Base-by-base conservation (phyloP, 106 monocot species). In the Apostasia ramifera region DNA sequence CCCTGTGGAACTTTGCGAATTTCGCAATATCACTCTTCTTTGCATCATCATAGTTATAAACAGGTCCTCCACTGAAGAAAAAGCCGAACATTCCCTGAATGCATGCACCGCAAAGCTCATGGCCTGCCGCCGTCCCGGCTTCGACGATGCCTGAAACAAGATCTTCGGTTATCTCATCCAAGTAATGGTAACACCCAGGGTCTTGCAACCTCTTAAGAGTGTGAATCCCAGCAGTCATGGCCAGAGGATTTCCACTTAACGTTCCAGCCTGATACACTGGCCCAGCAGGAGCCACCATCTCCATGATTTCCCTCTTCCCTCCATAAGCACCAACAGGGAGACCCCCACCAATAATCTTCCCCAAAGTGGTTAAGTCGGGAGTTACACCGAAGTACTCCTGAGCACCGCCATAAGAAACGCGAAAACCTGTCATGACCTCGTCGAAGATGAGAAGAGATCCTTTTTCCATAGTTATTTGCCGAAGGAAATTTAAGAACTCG, bases 391-490 rank as follows among this genome's bases (percentile, higher is more conserved):
- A 94, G 43, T 85, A 82, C 64, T 91, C 91, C 64, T 94, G 94
- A 53, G 94, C 94, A 53, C 94, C 94, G 55, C 94, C 94, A 55
- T 91, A 94, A 7, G 94, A 76, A 6, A 94, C 66, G 37, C 94
- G 87, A 53, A 94, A 94, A 1, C 94, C 94, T 3, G 94, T 94
- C 94, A 94, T 94, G 62, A 94, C 94, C 81, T 94, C 94, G 60
- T 94, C 94, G 61, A 94, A 94, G 13, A 94, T 85, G 6, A 94
- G 75, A 44, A 94, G 85, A n/a, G 85, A 63, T 8, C 77, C 83
- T 40, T 94, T 60, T 59, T 83, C 57, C 54, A 72, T 74, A 3
- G 94, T 94, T 57, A 94, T 81, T 13, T 81, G 56, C 9, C 94
- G 82, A 8, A 94, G 79, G 10, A 73, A 70, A n/a, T 72, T 67